Evolutionary conservation across 2,329 filamentous ascomycete species (phyloP).

Genomic region (Lachnellula occidentalis): DNA sequence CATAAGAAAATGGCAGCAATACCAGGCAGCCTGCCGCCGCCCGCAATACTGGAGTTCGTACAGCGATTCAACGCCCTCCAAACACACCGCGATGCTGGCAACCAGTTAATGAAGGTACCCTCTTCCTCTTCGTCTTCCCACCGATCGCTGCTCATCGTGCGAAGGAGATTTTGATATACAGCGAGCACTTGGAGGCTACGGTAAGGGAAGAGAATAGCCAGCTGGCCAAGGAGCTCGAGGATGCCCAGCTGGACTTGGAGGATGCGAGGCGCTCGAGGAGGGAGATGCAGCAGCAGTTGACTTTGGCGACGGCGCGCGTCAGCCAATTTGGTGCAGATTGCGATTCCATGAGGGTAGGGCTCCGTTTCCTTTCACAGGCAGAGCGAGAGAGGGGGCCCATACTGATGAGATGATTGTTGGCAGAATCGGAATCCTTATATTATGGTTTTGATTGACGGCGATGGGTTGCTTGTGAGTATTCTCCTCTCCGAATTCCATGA

Average conservation of each 20-base stretch:
- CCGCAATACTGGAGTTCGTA: slow-evolving; percentile 40
- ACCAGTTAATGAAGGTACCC: slow-evolving; percentile 43
- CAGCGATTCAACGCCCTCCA: slow-evolving; percentile 42
- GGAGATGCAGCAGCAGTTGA: slow-evolving; percentile 45
- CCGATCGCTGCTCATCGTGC: slow-evolving; percentile 4
- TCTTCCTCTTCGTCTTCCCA: neutral
- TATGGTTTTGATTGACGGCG: slow-evolving; percentile 56
- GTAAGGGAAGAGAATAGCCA: slow-evolving; percentile 40
- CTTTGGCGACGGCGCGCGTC: slow-evolving; percentile 35
- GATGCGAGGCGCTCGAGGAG: slow-evolving; percentile 44
- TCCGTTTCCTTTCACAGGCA: neutral
- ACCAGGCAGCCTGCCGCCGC: slow-evolving; percentile 4
- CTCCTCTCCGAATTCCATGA: slow-evolving; percentile 8
- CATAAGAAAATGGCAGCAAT: too few relatives aligned
- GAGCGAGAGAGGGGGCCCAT: neutral
- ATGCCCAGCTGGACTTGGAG: slow-evolving; percentile 45
- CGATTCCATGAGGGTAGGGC: slow-evolving; percentile 42
- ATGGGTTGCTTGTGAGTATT: slow-evolving; percentile 51
- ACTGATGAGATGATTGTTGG: slow-evolving; percentile 4
- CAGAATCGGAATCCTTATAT: slow-evolving; percentile 51
- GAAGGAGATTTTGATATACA: slow-evolving; percentile 45
- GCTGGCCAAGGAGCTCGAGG: slow-evolving; percentile 38
- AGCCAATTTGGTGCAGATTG: slow-evolving; percentile 35
- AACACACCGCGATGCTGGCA: slow-evolving; percentile 36
- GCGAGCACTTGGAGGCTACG: slow-evolving; percentile 39